Conservation (phyloP, 2,329 filamentous ascomycete genomes). For the Talaromyces sp. region DNA sequence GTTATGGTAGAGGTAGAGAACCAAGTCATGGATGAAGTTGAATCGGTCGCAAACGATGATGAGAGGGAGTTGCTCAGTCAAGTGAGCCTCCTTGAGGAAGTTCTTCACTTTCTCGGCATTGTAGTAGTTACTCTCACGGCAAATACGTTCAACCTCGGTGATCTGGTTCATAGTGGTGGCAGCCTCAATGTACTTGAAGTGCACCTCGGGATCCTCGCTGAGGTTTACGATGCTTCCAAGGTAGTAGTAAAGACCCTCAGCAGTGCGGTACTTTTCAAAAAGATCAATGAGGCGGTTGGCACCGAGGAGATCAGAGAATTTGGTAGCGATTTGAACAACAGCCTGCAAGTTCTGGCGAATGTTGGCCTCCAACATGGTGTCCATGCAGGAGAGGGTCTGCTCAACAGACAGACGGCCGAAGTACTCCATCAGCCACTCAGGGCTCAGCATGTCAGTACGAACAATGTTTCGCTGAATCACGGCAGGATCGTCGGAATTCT, state of each 20-base stretch:
- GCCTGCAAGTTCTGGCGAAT: constrained; percentile 96
- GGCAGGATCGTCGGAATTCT: constrained; percentile 90
- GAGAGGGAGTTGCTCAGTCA: constrained; percentile 89
- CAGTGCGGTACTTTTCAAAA: constrained; percentile 96
- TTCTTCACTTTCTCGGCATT: constrained; percentile 98
- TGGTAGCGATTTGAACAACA: constrained; percentile 93
- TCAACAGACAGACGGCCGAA: constrained; percentile 95
- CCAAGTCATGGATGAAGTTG: constrained; percentile 96
- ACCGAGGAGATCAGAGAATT: constrained; percentile 94
- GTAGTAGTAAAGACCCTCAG: constrained; percentile 97
- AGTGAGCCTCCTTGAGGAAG: constrained; percentile 93
- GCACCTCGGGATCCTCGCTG: constrained; percentile 90
- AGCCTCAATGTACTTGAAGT: constrained; percentile 99
- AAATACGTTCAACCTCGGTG: constrained; percentile 95
- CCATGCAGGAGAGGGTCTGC: constrained; percentile 88
- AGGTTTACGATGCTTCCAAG: constrained; percentile 97
- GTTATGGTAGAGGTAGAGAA: constrained; percentile 97
- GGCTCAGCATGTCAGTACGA: constrained; percentile 78
- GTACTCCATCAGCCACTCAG: constrained; percentile 89
- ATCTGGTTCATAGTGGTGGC: constrained; percentile 92
- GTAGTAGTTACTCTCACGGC: constrained; percentile 86
- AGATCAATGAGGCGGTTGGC: constrained; percentile 86
- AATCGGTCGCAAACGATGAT: constrained; percentile 99
- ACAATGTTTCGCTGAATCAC: constrained; percentile 90
- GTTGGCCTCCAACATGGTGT: constrained; percentile 95